phyloP scores from a whole-genome alignment of 2,329 filamentous ascomycete species.

The Magnaporthiopsis rhizophila region DNA sequence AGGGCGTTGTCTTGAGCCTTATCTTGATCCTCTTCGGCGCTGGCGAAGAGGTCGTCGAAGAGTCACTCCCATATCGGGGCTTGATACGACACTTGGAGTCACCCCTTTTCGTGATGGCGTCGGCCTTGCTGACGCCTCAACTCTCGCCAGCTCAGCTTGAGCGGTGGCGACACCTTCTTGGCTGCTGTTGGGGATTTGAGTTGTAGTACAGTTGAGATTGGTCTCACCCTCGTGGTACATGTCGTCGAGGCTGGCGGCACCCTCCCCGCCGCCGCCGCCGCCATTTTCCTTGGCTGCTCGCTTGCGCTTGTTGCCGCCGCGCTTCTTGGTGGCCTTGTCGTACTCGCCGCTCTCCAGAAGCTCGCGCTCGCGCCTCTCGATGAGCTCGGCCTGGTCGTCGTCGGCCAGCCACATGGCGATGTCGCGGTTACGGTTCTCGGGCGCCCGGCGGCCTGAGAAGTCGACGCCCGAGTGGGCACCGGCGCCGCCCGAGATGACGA shows the following conservation, averaged over 20 bases:
- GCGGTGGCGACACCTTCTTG: neutral
- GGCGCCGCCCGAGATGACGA: slow-evolving; percentile 80
- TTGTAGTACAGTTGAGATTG: neutral
- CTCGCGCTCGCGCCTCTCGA: slow-evolving; percentile 88
- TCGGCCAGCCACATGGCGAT: slow-evolving; percentile 99
- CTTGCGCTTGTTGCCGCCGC: slow-evolving; percentile 47
- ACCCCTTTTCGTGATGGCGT: neutral
- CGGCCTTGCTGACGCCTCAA: neutral
- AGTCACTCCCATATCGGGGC: neutral
- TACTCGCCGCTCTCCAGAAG: slow-evolving; percentile 64
- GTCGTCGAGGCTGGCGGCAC: slow-evolving; percentile 69
- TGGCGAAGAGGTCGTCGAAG: neutral
- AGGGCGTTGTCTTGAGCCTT: neutral
- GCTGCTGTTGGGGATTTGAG: slow-evolving; percentile 3
- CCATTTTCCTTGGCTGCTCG: slow-evolving; percentile 22
- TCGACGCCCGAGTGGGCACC: slow-evolving; percentile 65
- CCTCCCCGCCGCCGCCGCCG: slow-evolving; percentile 29
- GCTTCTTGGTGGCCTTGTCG: slow-evolving; percentile 55
- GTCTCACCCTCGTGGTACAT: slow-evolving; percentile 97
- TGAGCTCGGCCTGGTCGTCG: slow-evolving; percentile 89
- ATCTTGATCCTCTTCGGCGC: neutral
- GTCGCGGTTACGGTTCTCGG: slow-evolving; percentile 92
- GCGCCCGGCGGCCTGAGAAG: slow-evolving; percentile 82
- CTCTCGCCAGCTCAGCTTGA: slow-evolving; percentile 12
- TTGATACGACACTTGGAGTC: neutral